A percentile compares a stretch with the other conserved stretches of the same genome.
These are phyloP conservation scores for Sanghuangporus sanghuang DNA, from an alignment of 1,284 basidiomycete species.

Conservation along the genomic window DNA sequence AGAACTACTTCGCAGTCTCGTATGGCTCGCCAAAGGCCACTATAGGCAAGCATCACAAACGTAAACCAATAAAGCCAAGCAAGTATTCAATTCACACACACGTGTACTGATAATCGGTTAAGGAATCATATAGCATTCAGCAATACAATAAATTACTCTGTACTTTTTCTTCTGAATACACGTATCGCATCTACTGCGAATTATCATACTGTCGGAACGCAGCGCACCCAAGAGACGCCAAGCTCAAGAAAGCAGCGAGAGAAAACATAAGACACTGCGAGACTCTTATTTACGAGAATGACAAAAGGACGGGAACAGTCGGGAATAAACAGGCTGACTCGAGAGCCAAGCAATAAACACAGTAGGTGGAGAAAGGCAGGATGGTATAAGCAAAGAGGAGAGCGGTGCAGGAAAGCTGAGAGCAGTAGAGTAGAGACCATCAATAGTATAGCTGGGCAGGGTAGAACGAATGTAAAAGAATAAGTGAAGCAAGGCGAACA, in stretches of 20 bases:
- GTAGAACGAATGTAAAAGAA: background rate
- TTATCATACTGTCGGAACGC: background rate
- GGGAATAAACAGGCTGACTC: background rate
- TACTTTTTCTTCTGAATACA: background rate
- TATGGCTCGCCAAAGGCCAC: too few relatives aligned
- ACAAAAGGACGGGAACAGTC: background rate
- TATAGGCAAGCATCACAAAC: background rate
- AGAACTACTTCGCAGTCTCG: too few relatives aligned
- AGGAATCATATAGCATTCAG: background rate
- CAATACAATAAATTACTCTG: background rate
- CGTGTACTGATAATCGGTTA: background rate
- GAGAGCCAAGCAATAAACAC: background rate
- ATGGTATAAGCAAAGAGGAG: background rate
- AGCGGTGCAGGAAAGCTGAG: background rate
- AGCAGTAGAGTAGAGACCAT: background rate
- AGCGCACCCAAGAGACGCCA: background rate
- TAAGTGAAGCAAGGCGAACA: background rate
- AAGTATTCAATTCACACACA: background rate
- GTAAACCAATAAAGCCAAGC: too few relatives aligned
- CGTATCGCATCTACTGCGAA: background rate
- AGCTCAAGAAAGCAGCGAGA: background rate
- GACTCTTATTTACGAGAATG: background rate
- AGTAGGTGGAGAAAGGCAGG: background rate
- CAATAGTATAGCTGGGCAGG: background rate
- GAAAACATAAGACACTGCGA: background rate